Base-by-base conservation (phyloP, 345 rosid species). In the Kernera saxatilis region DNA sequence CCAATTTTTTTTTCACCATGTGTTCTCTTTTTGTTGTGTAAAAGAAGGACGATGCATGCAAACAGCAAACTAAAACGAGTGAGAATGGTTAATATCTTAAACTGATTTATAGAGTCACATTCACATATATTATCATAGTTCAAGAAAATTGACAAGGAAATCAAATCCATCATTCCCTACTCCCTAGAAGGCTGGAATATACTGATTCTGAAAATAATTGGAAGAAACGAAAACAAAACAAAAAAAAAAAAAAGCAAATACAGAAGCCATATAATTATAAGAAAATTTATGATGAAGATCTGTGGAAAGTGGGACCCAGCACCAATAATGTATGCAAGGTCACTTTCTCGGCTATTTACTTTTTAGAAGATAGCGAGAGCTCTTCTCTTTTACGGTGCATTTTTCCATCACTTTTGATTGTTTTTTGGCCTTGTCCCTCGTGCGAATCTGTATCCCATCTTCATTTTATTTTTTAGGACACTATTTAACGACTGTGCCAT, bases 361-460 rank as follows among this genome's bases (percentile, higher is more conserved):
- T 37, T 71, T 30, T 22, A 51, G 26, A 26, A 40, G 69, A 51
- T 40, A 51, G 62, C 36, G 29, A 52, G 63, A 30, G 43, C 54
- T 71, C 63, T 52, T 37, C 37, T 40, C 61, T 30, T 60, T 60
- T 50, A 71, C 33, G 18, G 68, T 60, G 18, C 29, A 35, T 33
- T 18, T 41, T 69, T 69, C 32, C 41, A 58, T 45, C 59, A 49
- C 60, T 70, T 60, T 60, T 60, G 60, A 60, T 39, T 3, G 14
- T 50, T 3, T 60, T 59, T 49, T 60, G 60, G 60, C 30, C 10
- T 29, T 50, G 53, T 71, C 53, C 26, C 61, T 61, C 44, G 26
- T 62, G 69, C 69, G 76, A 71, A 71, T 71, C 69, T 50, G 18
- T 50, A 50, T 50, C 23, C 61, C 69, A 50, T 61, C n/a, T n/a